phyloP scores from a whole-genome alignment of 352 stramenopile genomes.

The Phytopythium aichiense region DNA sequence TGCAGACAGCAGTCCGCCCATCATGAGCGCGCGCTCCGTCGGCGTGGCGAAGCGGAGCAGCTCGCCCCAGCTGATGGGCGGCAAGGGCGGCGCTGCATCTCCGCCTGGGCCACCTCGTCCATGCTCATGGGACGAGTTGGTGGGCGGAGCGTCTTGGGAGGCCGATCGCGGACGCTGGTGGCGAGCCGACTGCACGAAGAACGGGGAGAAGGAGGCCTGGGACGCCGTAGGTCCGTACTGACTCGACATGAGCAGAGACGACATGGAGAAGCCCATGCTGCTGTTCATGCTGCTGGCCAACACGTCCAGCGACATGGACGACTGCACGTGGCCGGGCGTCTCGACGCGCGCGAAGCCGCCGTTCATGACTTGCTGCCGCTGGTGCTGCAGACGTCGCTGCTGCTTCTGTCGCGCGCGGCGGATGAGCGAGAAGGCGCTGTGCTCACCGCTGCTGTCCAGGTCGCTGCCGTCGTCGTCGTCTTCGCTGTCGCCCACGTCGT shows the following conservation, averaged over 20 bases:
- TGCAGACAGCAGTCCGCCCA: not conserved
- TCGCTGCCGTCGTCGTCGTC: not conserved
- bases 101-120: not conserved
- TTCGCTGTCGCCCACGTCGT: not conserved
- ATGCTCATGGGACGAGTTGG: not conserved
- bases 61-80: not conserved
- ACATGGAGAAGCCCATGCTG: conserved; percentile 4
- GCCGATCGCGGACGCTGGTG: not conserved
- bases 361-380: not conserved
- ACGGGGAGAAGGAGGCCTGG: not conserved
- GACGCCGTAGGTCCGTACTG: not conserved
- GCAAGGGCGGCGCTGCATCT: not conserved
- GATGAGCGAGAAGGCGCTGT: conserved; percentile 1
- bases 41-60: conserved; percentile 5
- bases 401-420: not conserved
- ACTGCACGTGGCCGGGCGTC: conserved; percentile 3
- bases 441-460: not conserved
- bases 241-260: conserved; percentile 5
- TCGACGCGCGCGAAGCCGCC: not conserved
- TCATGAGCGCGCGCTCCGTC: not conserved
- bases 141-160: not conserved
- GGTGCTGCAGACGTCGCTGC: not conserved
- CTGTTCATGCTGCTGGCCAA: conserved; percentile 5
- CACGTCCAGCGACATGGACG: conserved; percentile 2
- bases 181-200: conserved; percentile 1